Conservation (phyloP, 345 rosid genomes). For the Murraya paniculata region DNA sequence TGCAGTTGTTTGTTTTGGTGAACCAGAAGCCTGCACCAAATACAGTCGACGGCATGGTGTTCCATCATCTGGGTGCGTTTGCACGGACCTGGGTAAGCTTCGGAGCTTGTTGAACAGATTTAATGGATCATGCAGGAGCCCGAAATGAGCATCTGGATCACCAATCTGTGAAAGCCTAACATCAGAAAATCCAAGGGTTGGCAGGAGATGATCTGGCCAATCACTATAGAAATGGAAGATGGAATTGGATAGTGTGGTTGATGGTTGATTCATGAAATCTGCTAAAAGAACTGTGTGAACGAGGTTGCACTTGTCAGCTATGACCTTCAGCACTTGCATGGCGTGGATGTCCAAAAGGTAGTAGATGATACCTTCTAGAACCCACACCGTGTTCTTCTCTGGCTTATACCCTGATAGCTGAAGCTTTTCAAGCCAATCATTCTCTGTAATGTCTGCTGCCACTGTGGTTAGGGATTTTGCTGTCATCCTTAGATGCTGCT, state of each 20-base stretch:
- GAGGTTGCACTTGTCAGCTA: constrained; percentile 63
- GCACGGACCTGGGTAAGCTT: constrained; percentile 66
- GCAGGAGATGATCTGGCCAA: constrained; percentile 92
- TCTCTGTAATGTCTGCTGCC: constrained; percentile 71
- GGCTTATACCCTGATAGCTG: constrained; percentile 65
- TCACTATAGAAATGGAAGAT: constrained; percentile 83
- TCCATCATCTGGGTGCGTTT: constrained; percentile 85
- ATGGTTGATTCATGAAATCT: constrained; percentile 91
- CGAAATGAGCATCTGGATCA: constrained; percentile 90
- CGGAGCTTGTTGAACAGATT: constrained; percentile 88
- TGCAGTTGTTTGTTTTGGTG: constrained; percentile 46
- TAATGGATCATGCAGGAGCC: constrained; percentile 62
- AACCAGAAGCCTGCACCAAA: constrained; percentile 86
- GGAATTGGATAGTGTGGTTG: constrained; percentile 66
- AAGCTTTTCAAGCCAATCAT: constrained; percentile 72
- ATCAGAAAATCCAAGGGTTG: constrained; percentile 79
- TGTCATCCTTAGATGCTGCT: constrained; percentile 37
- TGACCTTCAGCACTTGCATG: constrained; percentile 78
- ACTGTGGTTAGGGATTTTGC: constrained; percentile 79
- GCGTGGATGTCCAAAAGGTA: constrained; percentile 79
- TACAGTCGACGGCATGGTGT: constrained; percentile 90
- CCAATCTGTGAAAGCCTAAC: constrained; percentile 92
- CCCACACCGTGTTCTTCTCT: constrained; percentile 79
- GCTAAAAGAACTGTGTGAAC: constrained; percentile 78
- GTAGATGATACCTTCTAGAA: constrained; percentile 90